These are phyloP conservation scores for Cotoneaster glaucophyllus DNA, from an alignment of 306 rosid species.

Conservation along the genomic window DNA sequence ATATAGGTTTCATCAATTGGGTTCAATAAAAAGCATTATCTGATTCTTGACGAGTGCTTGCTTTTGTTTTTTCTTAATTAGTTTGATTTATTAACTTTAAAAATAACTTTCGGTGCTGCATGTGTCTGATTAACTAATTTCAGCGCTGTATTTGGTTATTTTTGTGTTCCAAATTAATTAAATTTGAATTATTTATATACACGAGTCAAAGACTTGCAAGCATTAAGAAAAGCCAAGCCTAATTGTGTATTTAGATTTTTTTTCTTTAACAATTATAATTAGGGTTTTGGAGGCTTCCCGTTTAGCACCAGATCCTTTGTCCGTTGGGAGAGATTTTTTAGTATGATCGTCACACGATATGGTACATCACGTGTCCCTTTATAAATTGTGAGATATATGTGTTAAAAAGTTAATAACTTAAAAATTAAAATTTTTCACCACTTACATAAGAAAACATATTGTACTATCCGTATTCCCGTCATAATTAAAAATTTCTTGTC, in stretches of 20 bases:
- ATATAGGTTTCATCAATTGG: not conserved
- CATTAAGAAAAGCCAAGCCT: not conserved
- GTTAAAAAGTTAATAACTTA: no score
- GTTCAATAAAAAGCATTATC: not conserved
- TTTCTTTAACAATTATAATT: not conserved
- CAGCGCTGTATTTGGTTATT: not conserved
- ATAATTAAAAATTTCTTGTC: no score
- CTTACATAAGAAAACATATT: no score
- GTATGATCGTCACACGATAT: no score
- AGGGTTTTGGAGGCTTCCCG: not conserved
- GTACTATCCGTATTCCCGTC: no score
- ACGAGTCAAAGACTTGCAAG: not conserved
- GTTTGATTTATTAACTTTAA: not conserved
- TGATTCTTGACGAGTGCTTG: not conserved
- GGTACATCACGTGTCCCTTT: no score
- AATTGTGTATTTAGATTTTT: not conserved
- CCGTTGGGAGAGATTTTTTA: no score
- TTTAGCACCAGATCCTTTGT: not conserved
- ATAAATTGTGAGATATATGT: no score
- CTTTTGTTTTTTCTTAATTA: not conserved
- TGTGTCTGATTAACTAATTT: not conserved
- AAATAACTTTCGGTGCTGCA: not conserved
- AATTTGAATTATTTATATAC: no score
- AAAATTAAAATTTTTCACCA: no score
- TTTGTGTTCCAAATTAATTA: not conserved